Evolutionary conservation across 2,329 filamentous ascomycete species (phyloP).

Genomic region (Myriangium duriaei): DNA sequence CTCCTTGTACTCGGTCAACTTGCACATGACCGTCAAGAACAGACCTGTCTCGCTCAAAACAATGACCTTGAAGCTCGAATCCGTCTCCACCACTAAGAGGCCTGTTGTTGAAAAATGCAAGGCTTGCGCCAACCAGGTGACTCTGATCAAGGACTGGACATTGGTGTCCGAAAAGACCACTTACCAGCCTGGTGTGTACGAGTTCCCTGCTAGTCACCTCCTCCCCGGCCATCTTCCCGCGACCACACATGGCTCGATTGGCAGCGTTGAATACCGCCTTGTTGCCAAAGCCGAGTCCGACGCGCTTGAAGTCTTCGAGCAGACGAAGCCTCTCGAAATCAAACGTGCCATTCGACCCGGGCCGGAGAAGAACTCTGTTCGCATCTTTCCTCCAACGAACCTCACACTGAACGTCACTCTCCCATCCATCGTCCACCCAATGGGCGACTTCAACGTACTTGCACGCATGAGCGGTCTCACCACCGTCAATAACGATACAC

Average conservation of each 20-base stretch:
- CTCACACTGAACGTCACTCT: constrained; percentile 77
- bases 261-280: constrained; percentile 68
- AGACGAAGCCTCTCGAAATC: constrained; percentile 57
- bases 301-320: constrained; percentile 49
- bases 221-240: constrained; percentile 78
- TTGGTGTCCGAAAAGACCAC: constrained; percentile 48
- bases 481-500: constrained; percentile 51
- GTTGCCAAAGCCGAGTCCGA: constrained; percentile 51
- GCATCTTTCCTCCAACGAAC: constrained; percentile 93
- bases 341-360: constrained; percentile 70
- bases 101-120: constrained; percentile 69
- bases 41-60: constrained; percentile 51
- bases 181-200: constrained; percentile 44
- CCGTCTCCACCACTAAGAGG: constrained; percentile 64
- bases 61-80: constrained; percentile 59
- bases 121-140: constrained; percentile 60
- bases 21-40: constrained; percentile 61
- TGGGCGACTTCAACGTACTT: constrained; percentile 65
- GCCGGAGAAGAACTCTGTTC: constrained; percentile 74
- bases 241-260: constrained; percentile 60
- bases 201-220: constrained; percentile 80
- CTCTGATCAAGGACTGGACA: constrained; percentile 66
- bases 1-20: constrained; percentile 71
- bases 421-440: constrained; percentile 72
- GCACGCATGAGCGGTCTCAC: constrained; percentile 81